Conservation (phyloP, 139 green algal genomes). For the Chlamydomonas sp. region DNA sequence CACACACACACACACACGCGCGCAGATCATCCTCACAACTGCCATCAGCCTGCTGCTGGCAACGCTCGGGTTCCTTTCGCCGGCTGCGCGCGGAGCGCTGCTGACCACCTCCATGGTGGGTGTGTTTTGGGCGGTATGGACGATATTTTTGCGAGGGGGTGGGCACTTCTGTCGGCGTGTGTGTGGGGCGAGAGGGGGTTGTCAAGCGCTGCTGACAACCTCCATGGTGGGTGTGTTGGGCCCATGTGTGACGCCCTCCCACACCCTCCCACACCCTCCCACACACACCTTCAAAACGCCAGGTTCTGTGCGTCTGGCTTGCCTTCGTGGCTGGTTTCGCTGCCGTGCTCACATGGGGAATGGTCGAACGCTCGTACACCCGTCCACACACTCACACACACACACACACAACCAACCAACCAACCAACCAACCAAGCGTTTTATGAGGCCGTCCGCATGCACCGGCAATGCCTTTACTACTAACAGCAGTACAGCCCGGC, state of each 20-base stretch:
- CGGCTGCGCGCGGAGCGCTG: constrained; percentile 76
- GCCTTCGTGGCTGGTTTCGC: constrained; percentile 49
- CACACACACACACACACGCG: constrained; percentile 44
- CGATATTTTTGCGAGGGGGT: too few species aligned
- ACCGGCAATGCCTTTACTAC: too few species aligned
- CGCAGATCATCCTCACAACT: constrained; percentile 73
- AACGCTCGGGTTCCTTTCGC: constrained; percentile 87
- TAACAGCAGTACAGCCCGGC: too few species aligned
- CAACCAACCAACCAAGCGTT: too few species aligned
- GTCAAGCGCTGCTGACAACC: too few species aligned
- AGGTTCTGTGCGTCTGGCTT: constrained; percentile 18
- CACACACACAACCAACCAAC: constrained; percentile 61
- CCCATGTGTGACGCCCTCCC: too few species aligned
- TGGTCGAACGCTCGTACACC: constrained; percentile 77
- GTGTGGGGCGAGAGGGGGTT: too few species aligned
- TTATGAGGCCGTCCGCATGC: too few species aligned
- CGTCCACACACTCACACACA: constrained; percentile 44
- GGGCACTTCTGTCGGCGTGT: too few species aligned
- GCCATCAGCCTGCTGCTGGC: constrained; percentile 82
- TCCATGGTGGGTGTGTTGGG: too few species aligned
- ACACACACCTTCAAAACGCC: not conserved
- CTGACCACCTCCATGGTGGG: constrained; percentile 59
- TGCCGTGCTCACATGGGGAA: constrained; percentile 69
- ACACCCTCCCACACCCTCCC: not conserved
- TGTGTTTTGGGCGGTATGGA: too few species aligned